Conservation (phyloP, 805 yeast species). For the Lipomyces japonicus region DNA sequence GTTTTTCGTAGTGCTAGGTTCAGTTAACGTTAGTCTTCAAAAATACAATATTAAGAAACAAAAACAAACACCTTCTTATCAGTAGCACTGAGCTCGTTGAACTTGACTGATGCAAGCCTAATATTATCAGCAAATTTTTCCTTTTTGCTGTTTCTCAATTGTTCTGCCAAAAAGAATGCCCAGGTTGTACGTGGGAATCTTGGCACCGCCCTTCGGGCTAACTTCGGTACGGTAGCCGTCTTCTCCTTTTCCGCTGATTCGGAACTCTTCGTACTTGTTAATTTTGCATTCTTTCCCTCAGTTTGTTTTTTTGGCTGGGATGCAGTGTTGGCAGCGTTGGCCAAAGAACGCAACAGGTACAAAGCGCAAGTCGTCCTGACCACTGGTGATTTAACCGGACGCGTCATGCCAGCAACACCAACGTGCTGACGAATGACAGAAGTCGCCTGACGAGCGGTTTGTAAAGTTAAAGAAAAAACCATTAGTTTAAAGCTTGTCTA, state of each 20-base stretch:
- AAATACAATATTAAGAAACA: neutral
- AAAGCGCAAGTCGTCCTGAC: too few species aligned
- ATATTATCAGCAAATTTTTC: neutral
- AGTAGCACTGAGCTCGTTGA: slow-evolving; percentile 5
- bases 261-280: neutral
- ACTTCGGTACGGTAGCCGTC: neutral
- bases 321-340: too few species aligned
- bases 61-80: slow-evolving; percentile 10
- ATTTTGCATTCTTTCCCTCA: slow-evolving; percentile 1
- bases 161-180: slow-evolving; percentile 3
- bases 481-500: too few species aligned
- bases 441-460: too few species aligned
- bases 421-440: too few species aligned
- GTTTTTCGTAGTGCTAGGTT: neutral
- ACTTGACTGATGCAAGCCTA: neutral
- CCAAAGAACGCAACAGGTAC: too few species aligned
- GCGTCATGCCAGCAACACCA: too few species aligned
- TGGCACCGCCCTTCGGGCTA: slow-evolving; percentile 6
- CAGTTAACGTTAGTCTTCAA: neutral
- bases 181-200: slow-evolving; percentile 1
- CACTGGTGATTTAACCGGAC: too few species aligned
- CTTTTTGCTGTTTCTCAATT: neutral
- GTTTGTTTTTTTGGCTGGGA: neutral
- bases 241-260: too few species aligned
- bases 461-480: too few species aligned